Evolutionary conservation across 2,329 filamentous ascomycete genomes (phyloP), one percentile per base, ranked within the genome.

Genomic region (Colletotrichum theobromicola): DNA sequence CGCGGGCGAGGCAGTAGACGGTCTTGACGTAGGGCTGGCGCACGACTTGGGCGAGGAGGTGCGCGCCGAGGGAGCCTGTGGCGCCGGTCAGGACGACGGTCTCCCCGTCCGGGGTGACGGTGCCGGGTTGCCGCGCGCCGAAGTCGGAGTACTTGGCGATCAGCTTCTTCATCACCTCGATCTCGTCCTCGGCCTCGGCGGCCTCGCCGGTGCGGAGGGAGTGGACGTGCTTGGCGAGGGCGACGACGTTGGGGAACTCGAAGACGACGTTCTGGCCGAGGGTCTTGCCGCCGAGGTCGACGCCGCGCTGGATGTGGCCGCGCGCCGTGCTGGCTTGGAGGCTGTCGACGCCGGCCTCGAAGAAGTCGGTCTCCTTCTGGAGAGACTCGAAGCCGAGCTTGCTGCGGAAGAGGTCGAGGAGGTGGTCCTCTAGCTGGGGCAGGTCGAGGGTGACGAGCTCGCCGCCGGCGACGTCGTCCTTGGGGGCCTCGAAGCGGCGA

Each of bases 61-160:
- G 90, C 0, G 90, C 88, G 5, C 92, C 92, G 0, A 93, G 83
- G 6, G 89, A 90, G 2, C 92, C 92, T 0, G 92, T 93, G 0
- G 88, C 88, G 10, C 92, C 92, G 2, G 91, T 93, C 10, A 93
- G 81, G 15, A 92, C 81, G 32, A 84, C 80, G 16, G 81, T 77
- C 35, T 83, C 81, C 24, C 80, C 79, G 1, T 80, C 79, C 0
- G 83, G 81, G 2, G 58, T 60, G 0, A 71, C 35, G 7, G 58
- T 71, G 7, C 80, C 81, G 15, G 78, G 67, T 2, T 71, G 32
- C 18, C 81, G 79, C 2, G 72, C 63, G 15, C 75, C 69, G 7
- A 86, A 85, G 0, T 78, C 68, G 3, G 83, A 84, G 69, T 86
- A 87, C 72, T 85, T 86, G 7, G 79, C 77, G 4, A 87, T 79